Conservation (phyloP, 495 filamentous ascomycete genomes). For the Tuber indicum region DNA sequence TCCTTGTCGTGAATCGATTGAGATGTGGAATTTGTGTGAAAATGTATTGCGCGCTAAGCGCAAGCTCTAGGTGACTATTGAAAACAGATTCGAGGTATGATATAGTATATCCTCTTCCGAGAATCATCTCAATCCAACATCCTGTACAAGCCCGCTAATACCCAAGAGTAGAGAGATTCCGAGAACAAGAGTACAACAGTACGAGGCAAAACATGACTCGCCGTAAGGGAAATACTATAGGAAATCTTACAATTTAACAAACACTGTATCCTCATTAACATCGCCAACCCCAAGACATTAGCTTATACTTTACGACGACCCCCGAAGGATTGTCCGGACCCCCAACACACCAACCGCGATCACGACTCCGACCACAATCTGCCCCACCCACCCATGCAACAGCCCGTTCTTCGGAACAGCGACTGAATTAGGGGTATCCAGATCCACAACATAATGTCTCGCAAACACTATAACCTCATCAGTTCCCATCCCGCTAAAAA, state of each 20-base stretch:
- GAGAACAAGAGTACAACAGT: no score
- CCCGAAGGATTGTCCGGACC: neutral
- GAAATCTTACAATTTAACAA: neutral
- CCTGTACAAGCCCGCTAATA: neutral
- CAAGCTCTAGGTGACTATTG: neutral
- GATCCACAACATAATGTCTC: constrained; percentile 26
- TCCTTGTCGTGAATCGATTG: no score
- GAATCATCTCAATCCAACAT: neutral
- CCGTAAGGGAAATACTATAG: neutral
- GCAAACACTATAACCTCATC: constrained; percentile 27
- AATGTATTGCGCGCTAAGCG: neutral
- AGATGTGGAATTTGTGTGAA: neutral
- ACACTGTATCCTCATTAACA: neutral
- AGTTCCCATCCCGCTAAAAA: neutral
- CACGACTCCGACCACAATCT: constrained; percentile 6
- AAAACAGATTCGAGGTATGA: neutral
- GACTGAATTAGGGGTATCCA: neutral
- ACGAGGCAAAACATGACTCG: neutral
- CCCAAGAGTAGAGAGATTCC: neutral
- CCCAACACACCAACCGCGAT: constrained; percentile 9
- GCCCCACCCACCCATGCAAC: neutral
- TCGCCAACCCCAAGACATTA: neutral
- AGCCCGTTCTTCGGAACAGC: neutral
- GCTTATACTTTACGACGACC: neutral
- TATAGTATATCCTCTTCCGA: neutral